Conservation (phyloP, 495 filamentous ascomycete species). For the Hyaloscypha variabilis region DNA sequence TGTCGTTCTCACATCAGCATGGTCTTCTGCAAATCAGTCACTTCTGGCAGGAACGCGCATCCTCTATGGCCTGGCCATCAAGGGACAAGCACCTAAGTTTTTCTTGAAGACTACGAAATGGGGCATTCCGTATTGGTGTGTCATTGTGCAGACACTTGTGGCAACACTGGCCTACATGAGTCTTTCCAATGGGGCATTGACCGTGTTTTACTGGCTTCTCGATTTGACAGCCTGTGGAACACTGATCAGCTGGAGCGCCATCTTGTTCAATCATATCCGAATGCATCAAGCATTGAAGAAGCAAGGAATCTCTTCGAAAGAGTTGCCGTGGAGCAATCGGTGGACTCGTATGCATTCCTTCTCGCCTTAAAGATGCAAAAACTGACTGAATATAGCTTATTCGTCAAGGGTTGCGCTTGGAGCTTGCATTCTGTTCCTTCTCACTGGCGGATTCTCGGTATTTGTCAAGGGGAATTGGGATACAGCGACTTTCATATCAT, state of each 20-base stretch:
- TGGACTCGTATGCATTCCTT: constrained; percentile 37
- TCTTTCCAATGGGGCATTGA: constrained; percentile 53
- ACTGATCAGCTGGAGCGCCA: constrained; percentile 55
- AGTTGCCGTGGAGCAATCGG: constrained; percentile 49
- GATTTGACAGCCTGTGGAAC: constrained; percentile 56
- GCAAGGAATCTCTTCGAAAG: constrained; percentile 40
- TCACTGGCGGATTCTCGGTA: constrained; percentile 48
- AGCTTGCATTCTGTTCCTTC: constrained; percentile 48
- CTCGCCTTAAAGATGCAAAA: neutral
- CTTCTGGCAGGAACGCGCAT: constrained; percentile 62
- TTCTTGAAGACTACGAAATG: constrained; percentile 58
- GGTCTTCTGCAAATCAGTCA: constrained; percentile 65
- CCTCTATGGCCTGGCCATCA: constrained; percentile 62
- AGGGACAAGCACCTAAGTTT: constrained; percentile 56
- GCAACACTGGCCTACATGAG: constrained; percentile 59
- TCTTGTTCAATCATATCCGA: constrained; percentile 50
- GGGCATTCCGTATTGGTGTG: constrained; percentile 62
- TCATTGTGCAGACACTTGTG: constrained; percentile 50
- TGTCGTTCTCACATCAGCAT: constrained; percentile 69
- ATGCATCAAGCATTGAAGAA: constrained; percentile 43
- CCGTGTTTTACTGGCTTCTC: constrained; percentile 63
- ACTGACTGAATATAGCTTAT: constrained; percentile 34
- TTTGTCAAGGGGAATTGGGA: constrained; percentile 53
- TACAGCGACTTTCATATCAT: constrained; percentile 46
- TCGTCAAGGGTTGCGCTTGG: constrained; percentile 41